Conservation (phyloP, 2,329 filamentous ascomycete genomes). For the Botrytis pseudocinerea region DNA sequence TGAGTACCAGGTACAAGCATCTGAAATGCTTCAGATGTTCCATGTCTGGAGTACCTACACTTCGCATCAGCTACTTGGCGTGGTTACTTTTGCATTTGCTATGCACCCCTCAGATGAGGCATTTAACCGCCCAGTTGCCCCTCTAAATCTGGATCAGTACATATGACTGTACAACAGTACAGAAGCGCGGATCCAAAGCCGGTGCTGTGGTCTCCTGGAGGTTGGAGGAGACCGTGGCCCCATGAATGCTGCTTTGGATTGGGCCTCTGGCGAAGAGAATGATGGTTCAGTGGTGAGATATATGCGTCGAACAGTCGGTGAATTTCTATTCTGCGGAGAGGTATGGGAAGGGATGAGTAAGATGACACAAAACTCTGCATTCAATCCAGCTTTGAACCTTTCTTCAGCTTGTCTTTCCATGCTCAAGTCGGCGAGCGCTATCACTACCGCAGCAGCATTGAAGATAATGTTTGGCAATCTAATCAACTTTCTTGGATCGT, state of each 20-base stretch:
- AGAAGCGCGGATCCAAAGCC: neutral
- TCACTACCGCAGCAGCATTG: neutral
- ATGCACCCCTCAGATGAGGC: neutral
- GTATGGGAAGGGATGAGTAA: neutral
- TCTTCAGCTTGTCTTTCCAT: neutral
- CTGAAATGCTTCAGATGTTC: neutral
- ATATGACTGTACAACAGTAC: neutral
- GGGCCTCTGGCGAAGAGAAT: neutral
- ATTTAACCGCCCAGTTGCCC: neutral
- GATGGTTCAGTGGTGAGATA: neutral
- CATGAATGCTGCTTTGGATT: neutral
- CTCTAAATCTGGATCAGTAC: neutral
- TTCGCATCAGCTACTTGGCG: neutral
- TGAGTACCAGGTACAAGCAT: neutral
- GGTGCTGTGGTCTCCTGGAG: neutral
- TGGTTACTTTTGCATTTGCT: neutral
- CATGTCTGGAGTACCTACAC: neutral
- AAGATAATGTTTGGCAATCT: neutral
- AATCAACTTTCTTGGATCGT: neutral
- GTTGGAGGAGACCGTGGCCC: neutral
- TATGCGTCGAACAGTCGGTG: neutral
- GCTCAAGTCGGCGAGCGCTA: neutral
- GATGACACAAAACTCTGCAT: neutral
- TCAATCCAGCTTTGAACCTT: neutral
- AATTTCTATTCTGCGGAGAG: neutral